phyloP scores from a whole-genome alignment of 2,329 filamentous ascomycete species.

The Atkinsonella hypoxylon region DNA sequence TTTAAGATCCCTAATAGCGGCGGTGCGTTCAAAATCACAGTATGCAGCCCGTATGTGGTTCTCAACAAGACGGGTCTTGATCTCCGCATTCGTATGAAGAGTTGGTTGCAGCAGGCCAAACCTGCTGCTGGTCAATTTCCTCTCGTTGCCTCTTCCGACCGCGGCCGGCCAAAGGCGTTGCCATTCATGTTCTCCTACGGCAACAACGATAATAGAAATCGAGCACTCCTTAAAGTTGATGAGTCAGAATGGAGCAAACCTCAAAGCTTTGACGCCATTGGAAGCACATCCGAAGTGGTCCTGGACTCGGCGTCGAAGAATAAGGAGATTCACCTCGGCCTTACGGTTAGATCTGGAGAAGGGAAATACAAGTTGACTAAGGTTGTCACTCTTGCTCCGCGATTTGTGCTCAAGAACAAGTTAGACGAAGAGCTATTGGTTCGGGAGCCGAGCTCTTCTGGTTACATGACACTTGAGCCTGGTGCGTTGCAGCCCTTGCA shows the following conservation, averaged over 20 bases:
- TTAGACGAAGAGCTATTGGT: constrained; percentile 80
- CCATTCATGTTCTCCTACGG: constrained; percentile 96
- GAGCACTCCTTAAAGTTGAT: constrained; percentile 75
- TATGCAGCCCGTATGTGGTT: constrained; percentile 91
- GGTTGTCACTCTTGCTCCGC: constrained; percentile 81
- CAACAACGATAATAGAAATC: constrained; percentile 81
- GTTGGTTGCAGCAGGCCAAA: constrained; percentile 72
- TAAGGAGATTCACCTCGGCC: constrained; percentile 81
- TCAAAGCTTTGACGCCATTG: constrained; percentile 95
- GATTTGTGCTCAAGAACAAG: constrained; percentile 91
- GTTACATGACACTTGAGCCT: constrained; percentile 63
- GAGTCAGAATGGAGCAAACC: constrained; percentile 95
- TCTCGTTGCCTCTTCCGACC: constrained; percentile 32
- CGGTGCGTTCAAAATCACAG: constrained; percentile 88
- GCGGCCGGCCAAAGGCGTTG: constrained; percentile 56
- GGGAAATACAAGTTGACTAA: constrained; percentile 98
- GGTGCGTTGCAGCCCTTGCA: constrained; percentile 78
- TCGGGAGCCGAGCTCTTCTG: constrained; percentile 82
- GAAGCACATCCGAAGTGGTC: constrained; percentile 80
- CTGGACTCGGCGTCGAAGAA: constrained; percentile 59
- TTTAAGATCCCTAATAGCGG: constrained; percentile 82
- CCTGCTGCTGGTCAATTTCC: constrained; percentile 73
- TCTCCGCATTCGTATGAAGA: constrained; percentile 78
- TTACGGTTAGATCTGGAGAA: constrained; percentile 80
- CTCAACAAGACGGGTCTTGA: constrained; percentile 91